These are phyloP conservation scores for Gossypium ekmanianum DNA, from an alignment of 345 rosid genomes.

Conservation along the genomic window DNA sequence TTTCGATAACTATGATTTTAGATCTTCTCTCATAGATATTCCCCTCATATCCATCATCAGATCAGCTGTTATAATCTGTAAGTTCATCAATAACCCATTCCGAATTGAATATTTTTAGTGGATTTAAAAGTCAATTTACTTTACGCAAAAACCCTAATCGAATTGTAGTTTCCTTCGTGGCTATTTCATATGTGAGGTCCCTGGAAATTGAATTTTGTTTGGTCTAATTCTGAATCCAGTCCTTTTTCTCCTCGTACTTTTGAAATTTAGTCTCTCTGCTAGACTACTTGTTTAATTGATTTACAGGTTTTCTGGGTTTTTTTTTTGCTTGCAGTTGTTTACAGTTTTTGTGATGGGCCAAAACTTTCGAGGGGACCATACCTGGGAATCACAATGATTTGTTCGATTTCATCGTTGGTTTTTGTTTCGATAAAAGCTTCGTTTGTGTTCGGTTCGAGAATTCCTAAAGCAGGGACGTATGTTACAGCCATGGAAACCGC, in stretches of 20 bases:
- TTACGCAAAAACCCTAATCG: neutral
- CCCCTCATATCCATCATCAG: slow-evolving; percentile 73
- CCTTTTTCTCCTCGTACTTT: no score
- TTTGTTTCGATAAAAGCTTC: slow-evolving; percentile 78
- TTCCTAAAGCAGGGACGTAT: slow-evolving; percentile 35
- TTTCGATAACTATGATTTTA: slow-evolving; percentile 37
- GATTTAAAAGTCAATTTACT: neutral
- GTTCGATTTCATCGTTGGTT: slow-evolving; percentile 61
- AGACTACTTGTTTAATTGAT: no score
- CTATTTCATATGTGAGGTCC: no score
- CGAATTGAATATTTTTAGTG: neutral
- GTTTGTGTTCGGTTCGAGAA: slow-evolving; percentile 49
- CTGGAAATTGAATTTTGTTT: no score
- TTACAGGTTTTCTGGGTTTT: neutral
- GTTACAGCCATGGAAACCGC: slow-evolving; percentile 59
- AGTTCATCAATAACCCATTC: slow-evolving; percentile 21
- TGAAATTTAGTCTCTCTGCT: no score
- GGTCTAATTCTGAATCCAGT: no score
- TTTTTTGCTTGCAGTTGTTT: slow-evolving; percentile 49
- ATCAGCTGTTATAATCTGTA: slow-evolving; percentile 84
- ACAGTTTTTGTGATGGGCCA: slow-evolving; percentile 85
- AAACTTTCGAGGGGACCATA: slow-evolving; percentile 75
- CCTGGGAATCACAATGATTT: slow-evolving; percentile 58
- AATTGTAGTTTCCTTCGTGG: neutral
- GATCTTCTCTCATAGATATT: slow-evolving; percentile 78